phyloP scores from a whole-genome alignment of 1,284 basidiomycete genomes.

The Phenoliferia sp. region DNA sequence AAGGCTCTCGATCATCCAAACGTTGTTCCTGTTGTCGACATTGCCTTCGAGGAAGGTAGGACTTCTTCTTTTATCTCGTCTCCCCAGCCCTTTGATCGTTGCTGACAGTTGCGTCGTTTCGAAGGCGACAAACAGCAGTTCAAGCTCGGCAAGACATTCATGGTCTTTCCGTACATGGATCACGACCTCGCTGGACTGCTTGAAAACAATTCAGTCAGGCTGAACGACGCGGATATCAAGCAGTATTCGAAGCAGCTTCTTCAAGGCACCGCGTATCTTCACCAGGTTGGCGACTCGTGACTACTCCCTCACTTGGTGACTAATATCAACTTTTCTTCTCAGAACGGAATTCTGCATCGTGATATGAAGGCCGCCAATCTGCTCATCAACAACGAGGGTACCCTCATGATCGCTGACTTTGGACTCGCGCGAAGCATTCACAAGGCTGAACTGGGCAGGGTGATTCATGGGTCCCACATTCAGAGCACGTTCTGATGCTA shows the following conservation, averaged over 20 bases:
- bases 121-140: slow-evolving; percentile 43
- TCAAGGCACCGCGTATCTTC: slow-evolving; percentile 92
- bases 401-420: slow-evolving; percentile 89
- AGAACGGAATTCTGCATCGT: slow-evolving; percentile 94
- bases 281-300: slow-evolving; percentile 61
- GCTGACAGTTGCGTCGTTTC: slow-evolving; percentile 11
- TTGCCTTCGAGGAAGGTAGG: slow-evolving; percentile 59
- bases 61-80: slow-evolving; percentile 1
- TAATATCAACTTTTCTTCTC: neutral
- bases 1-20: slow-evolving; percentile 81
- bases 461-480: no score
- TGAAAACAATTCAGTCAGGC: slow-evolving; percentile 78
- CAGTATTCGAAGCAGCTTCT: slow-evolving; percentile 92
- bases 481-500: no score
- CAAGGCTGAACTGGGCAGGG: slow-evolving; percentile 24
- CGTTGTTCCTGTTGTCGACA: slow-evolving; percentile 84
- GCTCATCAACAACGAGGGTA: slow-evolving; percentile 81
- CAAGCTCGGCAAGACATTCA: slow-evolving; percentile 65
- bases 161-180: slow-evolving; percentile 99
- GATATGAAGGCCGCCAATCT: slow-evolving; percentile 99
- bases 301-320: neutral
- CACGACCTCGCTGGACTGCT: slow-evolving; percentile 94
- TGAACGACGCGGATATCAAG: slow-evolving; percentile 63
- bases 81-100: neutral
- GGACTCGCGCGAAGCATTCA: slow-evolving; percentile 70